Percentiles rank a stretch among this genome's conserved stretches.
Evolutionary conservation across 176 grass and related monocot genomes (phyloP).

Genomic region (Cenchrus fungigraminus): DNA sequence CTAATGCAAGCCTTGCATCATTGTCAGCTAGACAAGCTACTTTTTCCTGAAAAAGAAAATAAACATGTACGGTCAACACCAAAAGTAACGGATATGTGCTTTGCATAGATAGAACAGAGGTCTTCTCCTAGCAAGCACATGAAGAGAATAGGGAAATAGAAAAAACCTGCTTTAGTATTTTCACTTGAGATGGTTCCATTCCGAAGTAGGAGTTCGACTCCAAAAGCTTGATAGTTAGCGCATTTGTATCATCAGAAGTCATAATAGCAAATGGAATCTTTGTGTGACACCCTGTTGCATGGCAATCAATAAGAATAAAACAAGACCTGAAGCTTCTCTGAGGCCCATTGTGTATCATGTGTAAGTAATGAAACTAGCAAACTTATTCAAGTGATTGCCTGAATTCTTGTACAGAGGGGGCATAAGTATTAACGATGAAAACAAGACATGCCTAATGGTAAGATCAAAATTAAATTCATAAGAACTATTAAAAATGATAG

Average conservation of each 20-base stretch:
- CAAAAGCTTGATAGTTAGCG: conserved; percentile 71
- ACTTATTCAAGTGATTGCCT: background rate
- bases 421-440: conserved; percentile 9
- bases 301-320: conserved; percentile 20
- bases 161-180: conserved; percentile 89
- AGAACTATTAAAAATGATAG: conserved; percentile 26
- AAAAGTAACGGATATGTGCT: background rate
- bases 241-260: conserved; percentile 97
- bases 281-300: conserved; percentile 47
- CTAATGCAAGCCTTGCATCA: conserved; percentile 90
- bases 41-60: conserved; percentile 74
- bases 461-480: background rate
- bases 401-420: background rate
- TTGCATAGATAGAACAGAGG: background rate
- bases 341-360: background rate
- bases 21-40: conserved; percentile 89
- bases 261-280: conserved; percentile 96
- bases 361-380: background rate
- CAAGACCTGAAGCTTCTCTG: background rate
- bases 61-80: conserved; percentile 22
- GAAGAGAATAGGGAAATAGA: conserved; percentile 32
- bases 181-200: conserved; percentile 90
- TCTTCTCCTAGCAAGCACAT: background rate
- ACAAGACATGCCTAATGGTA: background rate
- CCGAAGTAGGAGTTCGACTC: conserved; percentile 93